Evolutionary conservation across 306 rosid species (phyloP), one percentile per base, ranked within the genome.

Genomic region (Gleditsia sinensis): DNA sequence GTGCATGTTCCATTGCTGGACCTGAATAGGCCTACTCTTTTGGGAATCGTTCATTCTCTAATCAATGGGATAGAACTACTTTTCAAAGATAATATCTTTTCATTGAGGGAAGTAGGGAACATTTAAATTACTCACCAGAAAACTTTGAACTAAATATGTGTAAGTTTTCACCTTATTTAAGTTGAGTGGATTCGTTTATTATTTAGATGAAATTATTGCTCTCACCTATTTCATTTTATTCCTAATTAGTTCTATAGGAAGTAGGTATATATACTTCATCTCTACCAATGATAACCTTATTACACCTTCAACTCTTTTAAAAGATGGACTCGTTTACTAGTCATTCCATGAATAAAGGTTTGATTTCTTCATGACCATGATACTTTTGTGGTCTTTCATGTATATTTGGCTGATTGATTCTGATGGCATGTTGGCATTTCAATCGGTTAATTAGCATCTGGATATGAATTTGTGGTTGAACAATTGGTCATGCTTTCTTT

Each of bases 401-500:
- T 36, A 11, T 62, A 1, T 10, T 39, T 33, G 34, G n/a, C 48
- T 4, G 50, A 10, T 37, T 62, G 9, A 39, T 19, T 60, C 27
- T 7, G 43, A 32, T 60, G 67, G 24, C 43, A 14, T 59, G 5
- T 34, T 60, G 64, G 46, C 67, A 21, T 60, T 54, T 55, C 24
- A 64, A 56, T 70, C 25, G 51, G 68, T 21, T 24, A 34, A 51
- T 63, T 69, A 28, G 34, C 37, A 28, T 53, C 75, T 24, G 36
- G 64, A 25, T 71, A 49, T 66, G 57, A 53, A 28, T 62, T 54
- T 16, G 0, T 62, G 25, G 68, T 30, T 65, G 40, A 76, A 21
- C 48, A 55, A 20, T 59, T 43, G 62, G 43, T 55, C 46, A 48
- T 25, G 39, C 64, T 74, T 67, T 64, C 27, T 51, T 76, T 72